A percentile compares a stretch with the other conserved stretches of the same genome.
phyloP scores from a whole-genome alignment of 768 basidiomycete species.

The Podaxis mareebaensis region DNA sequence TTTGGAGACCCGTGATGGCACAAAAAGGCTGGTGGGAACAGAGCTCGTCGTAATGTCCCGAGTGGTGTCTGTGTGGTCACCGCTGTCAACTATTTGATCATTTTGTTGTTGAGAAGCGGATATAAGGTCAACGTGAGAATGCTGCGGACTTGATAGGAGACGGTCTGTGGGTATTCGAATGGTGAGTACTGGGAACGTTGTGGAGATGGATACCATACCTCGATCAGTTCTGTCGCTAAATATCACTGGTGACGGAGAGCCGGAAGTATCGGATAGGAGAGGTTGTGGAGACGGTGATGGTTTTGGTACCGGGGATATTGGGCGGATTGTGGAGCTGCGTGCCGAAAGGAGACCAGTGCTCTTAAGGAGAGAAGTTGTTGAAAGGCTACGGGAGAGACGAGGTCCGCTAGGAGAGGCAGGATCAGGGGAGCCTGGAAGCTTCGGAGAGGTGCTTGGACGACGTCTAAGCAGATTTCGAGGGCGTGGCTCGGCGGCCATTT shows the following conservation, averaged over 20 bases:
- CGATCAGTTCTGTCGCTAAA: neutral
- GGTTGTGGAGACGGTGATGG: neutral
- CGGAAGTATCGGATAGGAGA: neutral
- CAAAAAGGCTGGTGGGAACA: neutral
- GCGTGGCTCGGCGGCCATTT: neutral
- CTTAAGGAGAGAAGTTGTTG: slow-evolving; percentile 5
- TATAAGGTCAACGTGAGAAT: slow-evolving; percentile 4
- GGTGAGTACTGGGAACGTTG: neutral
- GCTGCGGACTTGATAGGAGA: neutral
- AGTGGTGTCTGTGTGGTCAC: neutral
- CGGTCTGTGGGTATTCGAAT: neutral
- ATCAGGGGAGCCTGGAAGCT: neutral
- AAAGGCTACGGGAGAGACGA: slow-evolving; percentile 3
- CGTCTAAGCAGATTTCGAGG: slow-evolving; percentile 5
- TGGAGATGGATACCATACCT: neutral
- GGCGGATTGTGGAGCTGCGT: neutral
- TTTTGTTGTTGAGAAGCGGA: neutral
- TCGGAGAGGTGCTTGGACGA: neutral
- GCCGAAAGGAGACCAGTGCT: neutral
- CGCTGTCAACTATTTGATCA: neutral
- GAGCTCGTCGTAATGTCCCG: neutral
- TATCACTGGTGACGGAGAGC: neutral
- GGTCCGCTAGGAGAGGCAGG: neutral
- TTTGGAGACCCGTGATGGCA: slow-evolving; percentile 1
- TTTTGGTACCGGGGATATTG: neutral